Conservation (phyloP, 2,329 filamentous ascomycete genomes). For the Talaromyces sp. region DNA sequence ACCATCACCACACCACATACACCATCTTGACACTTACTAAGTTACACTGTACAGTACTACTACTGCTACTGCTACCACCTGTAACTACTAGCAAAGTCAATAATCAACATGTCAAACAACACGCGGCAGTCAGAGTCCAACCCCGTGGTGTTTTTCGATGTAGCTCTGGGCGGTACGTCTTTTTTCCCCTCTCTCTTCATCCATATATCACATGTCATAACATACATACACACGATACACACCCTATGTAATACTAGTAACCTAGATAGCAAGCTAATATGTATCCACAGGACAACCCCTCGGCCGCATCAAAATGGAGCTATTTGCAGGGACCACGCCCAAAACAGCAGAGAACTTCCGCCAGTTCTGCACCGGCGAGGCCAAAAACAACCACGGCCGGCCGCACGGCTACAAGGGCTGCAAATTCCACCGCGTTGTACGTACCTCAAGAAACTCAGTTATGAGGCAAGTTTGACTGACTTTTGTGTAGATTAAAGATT, state of each 20-base stretch:
- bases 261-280: neutral
- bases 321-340: conserved; percentile 78
- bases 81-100: neutral
- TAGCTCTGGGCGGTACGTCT: conserved; percentile 42
- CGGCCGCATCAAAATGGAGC: conserved; percentile 81
- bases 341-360: conserved; percentile 95
- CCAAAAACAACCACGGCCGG: conserved; percentile 67
- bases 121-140: conserved; percentile 19
- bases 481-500: conserved; percentile 69
- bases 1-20: neutral
- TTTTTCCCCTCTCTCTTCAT: neutral
- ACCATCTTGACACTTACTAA: neutral
- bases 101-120: conserved; percentile 7
- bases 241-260: neutral
- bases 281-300: conserved; percentile 65
- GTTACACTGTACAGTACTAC: too few relatives aligned
- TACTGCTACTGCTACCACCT: neutral
- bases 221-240: neutral
- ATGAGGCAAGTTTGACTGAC: too few relatives aligned
- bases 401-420: conserved; percentile 91
- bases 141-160: conserved; percentile 46
- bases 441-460: too few relatives aligned
- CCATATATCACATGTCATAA: neutral
- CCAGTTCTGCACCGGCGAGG: conserved; percentile 93
- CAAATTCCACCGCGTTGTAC: conserved; percentile 88